Base-by-base conservation (phyloP, 768 basidiomycete species). In the Boletus vermiculosoides region DNA sequence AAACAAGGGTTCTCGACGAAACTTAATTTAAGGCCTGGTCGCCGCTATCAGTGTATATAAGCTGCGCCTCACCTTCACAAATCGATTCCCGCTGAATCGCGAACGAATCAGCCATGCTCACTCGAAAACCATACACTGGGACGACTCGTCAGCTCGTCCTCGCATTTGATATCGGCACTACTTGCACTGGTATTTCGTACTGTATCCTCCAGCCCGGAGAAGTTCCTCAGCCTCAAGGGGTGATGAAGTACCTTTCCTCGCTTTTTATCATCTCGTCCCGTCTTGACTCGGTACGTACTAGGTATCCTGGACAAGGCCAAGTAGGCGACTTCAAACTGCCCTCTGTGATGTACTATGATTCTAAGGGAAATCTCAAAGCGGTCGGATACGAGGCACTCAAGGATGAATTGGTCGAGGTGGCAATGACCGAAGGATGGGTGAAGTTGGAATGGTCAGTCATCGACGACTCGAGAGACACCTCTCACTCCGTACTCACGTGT, bases 261-360 rank as follows among this genome's bases (percentile, higher is more conserved):
- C 11, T 37, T 18, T n/a, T 23, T 0, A 1, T 36, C 25, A 3
- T 13, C 5, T 34, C 16, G 7, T 25, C 13, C 23, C n/a, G 31
- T 53, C 28, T 53, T 54, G 49, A 63, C 54, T 15, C 4, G 18
- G 42, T 25, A n/a, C n/a, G n/a, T n/a, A 23, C 25, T 30, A 69
- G 74, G 30, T 76, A 69, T 53, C 76, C 77, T 8, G 75, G 73
- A 1, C 76, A 78, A 40, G 74, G 76, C 50, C 64, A 71, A 52
- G 60, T 69, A 4, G 76, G 77, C 13, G 73, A 76, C 45, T 74
- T 67, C 40, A 80, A 80, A 59, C 75, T 80, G 16, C 79, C 80
- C 0, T 76, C 77, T 15, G 63, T 80, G 41, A 61, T 81, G 28
- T 81, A 76, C 55, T 81, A 81, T 48, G 76, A 78, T 47, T 46